phyloP scores from a whole-genome alignment of 495 filamentous ascomycete species.

The Aspergillus bertholletiae region DNA sequence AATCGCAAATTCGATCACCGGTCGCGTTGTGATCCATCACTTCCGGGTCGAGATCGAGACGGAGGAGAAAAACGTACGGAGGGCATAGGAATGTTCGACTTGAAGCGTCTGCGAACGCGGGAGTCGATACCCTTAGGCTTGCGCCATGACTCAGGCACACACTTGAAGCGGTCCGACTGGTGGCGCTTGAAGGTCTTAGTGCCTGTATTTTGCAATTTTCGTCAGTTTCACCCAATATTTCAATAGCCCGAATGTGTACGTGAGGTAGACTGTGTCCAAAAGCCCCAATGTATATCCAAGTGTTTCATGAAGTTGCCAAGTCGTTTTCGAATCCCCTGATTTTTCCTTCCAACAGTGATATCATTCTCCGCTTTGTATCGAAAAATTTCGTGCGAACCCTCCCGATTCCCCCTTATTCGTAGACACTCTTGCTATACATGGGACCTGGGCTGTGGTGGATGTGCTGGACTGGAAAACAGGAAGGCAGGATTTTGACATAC shows the following conservation, averaged over 20 bases:
- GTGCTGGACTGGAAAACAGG: slow-evolving; percentile 3
- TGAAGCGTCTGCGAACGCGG: slow-evolving; percentile 84
- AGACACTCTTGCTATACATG: background rate
- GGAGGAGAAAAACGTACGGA: slow-evolving; percentile 77
- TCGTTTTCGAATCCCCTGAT: background rate
- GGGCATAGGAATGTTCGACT: slow-evolving; percentile 93
- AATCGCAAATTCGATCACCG: background rate
- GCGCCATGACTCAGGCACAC: slow-evolving; percentile 83
- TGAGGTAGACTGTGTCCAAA: background rate
- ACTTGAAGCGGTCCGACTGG: slow-evolving; percentile 94
- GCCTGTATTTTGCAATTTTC: slow-evolving; percentile 47
- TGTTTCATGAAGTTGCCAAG: background rate
- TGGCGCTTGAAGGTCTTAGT: slow-evolving; percentile 91
- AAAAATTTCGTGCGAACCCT: no score
- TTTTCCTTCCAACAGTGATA: background rate
- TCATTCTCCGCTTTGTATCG: background rate
- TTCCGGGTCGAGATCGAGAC: background rate
- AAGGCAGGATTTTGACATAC: slow-evolving; percentile 55
- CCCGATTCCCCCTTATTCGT: background rate
- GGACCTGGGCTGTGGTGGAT: background rate
- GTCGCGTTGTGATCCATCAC: background rate
- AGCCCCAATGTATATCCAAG: background rate
- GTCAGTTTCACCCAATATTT: background rate
- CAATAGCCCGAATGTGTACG: background rate
- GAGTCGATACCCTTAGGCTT: slow-evolving; percentile 99